Conservation (phyloP, 768 basidiomycete genomes). For the Auriscalpium vulgare region DNA sequence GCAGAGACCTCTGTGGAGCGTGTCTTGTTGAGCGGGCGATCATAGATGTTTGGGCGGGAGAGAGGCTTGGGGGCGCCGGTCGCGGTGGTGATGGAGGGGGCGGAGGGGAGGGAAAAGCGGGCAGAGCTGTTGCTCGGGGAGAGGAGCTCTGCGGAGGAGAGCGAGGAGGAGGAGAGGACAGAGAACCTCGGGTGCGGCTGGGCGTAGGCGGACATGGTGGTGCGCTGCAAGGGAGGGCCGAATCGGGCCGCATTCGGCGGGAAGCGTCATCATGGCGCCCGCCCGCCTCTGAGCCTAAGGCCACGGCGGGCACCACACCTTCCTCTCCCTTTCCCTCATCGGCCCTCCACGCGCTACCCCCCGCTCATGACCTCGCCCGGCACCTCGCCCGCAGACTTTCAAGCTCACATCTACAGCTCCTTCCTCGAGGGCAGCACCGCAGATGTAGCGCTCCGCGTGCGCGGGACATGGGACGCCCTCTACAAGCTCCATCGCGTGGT, state of each 20-base stretch:
- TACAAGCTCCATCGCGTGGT: constrained; percentile 82
- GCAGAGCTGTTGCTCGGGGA: constrained; percentile 55
- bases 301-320: not conserved
- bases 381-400: constrained; percentile 48
- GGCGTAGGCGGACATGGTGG: constrained; percentile 35
- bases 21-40: constrained; percentile 83
- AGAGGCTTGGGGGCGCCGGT: constrained; percentile 28
- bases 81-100: constrained; percentile 38
- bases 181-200: constrained; percentile 65
- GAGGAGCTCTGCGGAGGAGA: constrained; percentile 35
- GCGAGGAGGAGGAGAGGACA: constrained; percentile 53
- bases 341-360: not conserved
- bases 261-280: too few species aligned
- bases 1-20: constrained; percentile 77
- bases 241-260: too few species aligned
- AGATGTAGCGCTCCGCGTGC: constrained; percentile 68
- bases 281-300: not conserved
- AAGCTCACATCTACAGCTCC: constrained; percentile 69
- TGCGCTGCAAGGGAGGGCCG: too few species aligned
- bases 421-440: constrained; percentile 66
- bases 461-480: constrained; percentile 59
- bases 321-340: not conserved
- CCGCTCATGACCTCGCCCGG: constrained; percentile 30
- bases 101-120: constrained; percentile 62
- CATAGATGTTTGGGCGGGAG: constrained; percentile 74